Conservation (phyloP, 768 basidiomycete species). For the Lactarius pseudohatsudake region DNA sequence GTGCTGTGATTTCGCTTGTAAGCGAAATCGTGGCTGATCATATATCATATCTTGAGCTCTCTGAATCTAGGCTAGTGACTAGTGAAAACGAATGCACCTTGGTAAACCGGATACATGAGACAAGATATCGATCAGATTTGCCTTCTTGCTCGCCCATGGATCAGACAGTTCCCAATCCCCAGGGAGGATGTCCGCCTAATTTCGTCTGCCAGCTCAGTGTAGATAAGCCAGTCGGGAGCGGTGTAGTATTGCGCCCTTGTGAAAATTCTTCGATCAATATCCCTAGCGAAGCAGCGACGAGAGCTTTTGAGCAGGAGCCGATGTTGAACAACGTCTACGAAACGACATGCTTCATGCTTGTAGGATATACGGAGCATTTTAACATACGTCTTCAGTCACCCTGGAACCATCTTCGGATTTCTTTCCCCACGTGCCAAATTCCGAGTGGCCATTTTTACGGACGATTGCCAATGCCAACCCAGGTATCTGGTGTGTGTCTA, state of each 20-base stretch:
- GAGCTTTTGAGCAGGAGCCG: no score
- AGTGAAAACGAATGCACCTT: constrained; percentile 28
- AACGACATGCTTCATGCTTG: no score
- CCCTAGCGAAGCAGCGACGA: no score
- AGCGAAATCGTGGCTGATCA: no score
- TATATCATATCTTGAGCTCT: no score
- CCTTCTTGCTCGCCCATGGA: constrained; percentile 40
- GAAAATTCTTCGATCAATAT: no score
- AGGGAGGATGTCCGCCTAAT: no score
- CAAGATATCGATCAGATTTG: constrained; percentile 41
- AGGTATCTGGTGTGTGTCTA: background rate
- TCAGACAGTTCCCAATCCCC: constrained; percentile 43
- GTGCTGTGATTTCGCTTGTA: no score
- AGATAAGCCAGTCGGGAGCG: no score
- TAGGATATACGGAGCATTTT: no score
- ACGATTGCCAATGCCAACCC: constrained; percentile 13
- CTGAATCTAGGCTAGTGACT: no score
- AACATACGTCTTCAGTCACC: constrained; percentile 27
- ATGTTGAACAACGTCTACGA: constrained; percentile 39
- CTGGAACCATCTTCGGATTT: constrained; percentile 38
- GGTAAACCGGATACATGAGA: constrained; percentile 44
- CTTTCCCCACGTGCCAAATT: constrained; percentile 40
- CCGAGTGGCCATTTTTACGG: constrained; percentile 29
- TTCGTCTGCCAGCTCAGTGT: no score
- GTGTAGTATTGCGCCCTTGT: constrained; percentile 34